Evolutionary conservation across 2,329 filamentous ascomycete species (phyloP), one percentile per base, ranked within the genome.

Genomic region (Alternaria triticimaculans): DNA sequence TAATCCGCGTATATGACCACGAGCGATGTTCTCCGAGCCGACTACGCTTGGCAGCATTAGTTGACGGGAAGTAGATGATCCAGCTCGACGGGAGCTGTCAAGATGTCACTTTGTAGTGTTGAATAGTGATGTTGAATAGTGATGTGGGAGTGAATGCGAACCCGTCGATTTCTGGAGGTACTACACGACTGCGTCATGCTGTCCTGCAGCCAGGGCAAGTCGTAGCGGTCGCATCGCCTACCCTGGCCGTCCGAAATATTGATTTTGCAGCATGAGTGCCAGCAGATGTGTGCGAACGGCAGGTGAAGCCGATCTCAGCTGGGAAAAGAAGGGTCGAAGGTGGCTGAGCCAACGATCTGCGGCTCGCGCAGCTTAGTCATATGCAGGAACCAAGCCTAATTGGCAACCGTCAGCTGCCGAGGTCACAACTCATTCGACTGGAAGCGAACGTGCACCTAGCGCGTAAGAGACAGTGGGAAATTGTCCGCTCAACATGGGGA

Each of bases 321-420:
- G 18, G n/a, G 12, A 25, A 60, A 60, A 30, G 23, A 33, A 50
- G 53, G 44, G 20, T 57, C 28, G 15, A 48, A 33, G 43, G 60
- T 58, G 60, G 55, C 55, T 62, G 41, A 59, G 49, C 55, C 30
- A 28, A 33, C n/a, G 55, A 62, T 54, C 43, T 14, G 21, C 49
- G 41, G 60, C 55, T 53, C 10, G 12, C 37, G 55, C 56, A 25
- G 60, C 44, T 41, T 55, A 46, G 50, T 50, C 49, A 49, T 14
- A 45, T 44, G 41, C 60, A 59, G 55, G 55, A 59, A 59, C 60
- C n/a, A 26, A 20, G 21, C 15, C 18, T 10, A 14, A 48, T 33
- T 59, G 48, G 30, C 55, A 53, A 49, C 23, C 59, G 55, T 49
- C 55, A 44, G 48, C 44, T 53, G 46, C 46, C 48, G 55, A 26